Base-by-base conservation (phyloP, 768 basidiomycete genomes). In the Podaxis sp. region DNA sequence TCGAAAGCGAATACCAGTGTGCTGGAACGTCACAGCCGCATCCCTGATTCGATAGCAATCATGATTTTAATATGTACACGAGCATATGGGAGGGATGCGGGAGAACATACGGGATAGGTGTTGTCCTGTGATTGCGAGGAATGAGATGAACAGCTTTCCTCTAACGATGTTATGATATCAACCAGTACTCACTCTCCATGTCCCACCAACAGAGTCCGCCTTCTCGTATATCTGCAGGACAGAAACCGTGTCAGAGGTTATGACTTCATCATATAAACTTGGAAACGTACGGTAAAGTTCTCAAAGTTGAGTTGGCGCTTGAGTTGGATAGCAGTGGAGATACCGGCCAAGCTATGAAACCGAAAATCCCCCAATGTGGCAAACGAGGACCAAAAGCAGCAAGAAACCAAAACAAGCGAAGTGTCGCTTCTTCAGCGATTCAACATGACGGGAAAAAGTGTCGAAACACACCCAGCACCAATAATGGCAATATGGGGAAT, bases 21-120 rank as follows among this genome's bases (percentile, higher is more conserved):
- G 71, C 80, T 9, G 81, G 77, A 14, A 83, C 74, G 64, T 85
- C 83, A n/a, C 80, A 85, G 13, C 79, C 82, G 61, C 83, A 84
- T 3, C 83, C 82, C 79, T 80, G 23, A 44, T 53, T 2, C 18
- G 3, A 11, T n/a, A 44, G 5, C n/a, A 5, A 6, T 9, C 42
- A 7, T 18, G n/a, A 4, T n/a, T 40, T n/a, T 13, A 40, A 14
- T n/a, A 40, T 32, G 38, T 40, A 14, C 38, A 40, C 4, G 38
- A 14, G 16, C 25, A 5, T 11, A 37, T 14, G 14, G 5, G 25
- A 25, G 9, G 25, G 5, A 40, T 37, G 52, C 18, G 37, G n/a
- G 27, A 42, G 5, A 51, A 61, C 74, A 51, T 57, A 83, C 82
- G 23, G 81, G 82, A 59, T 84, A 83, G 32, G 81, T 83, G 53